Percentiles rank a stretch among this genome's conserved stretches.
Evolutionary conservation across 345 rosid genomes (phyloP).

Genomic region (Dipteronia dyeriana): DNA sequence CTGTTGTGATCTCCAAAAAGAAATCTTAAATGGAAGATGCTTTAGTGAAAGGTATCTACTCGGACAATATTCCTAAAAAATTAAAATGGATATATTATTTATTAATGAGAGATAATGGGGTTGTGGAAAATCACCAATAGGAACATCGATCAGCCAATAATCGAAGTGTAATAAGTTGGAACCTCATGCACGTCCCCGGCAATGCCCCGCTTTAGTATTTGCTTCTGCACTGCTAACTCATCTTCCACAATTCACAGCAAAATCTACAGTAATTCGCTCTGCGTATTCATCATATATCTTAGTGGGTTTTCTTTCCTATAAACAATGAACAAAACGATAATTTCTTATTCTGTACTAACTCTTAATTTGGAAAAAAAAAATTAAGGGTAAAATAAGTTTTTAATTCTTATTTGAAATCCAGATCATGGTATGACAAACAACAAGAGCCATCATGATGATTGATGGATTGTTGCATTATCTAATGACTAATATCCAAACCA

Average conservation of each 20-base stretch:
- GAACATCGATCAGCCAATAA: not conserved
- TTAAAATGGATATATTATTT: constrained; percentile 15
- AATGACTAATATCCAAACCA: not conserved
- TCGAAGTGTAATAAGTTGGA: constrained; percentile 15
- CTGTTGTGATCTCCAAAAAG: not conserved
- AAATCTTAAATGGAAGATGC: constrained; percentile 11
- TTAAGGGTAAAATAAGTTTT: not conserved
- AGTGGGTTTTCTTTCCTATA: constrained; percentile 24
- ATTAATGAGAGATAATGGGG: constrained; percentile 6
- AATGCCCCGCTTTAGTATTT: constrained; percentile 18
- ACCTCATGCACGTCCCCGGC: constrained; percentile 29
- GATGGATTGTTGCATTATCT: not conserved
- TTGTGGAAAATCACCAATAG: constrained; percentile 14
- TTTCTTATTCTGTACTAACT: not conserved
- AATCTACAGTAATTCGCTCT: constrained; percentile 5
- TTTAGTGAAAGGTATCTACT: constrained; percentile 24
- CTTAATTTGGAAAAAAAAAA: not conserved
- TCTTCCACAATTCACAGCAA: constrained; percentile 55
- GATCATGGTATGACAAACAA: not conserved
- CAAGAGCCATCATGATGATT: not conserved
- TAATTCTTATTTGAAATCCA: not conserved
- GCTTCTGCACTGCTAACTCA: constrained; percentile 44
- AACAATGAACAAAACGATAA: not conserved
- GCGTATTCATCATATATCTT: not conserved
- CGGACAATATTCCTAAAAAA: constrained; percentile 34